Conservation (phyloP, 1,284 basidiomycete genomes). For the Leccinum pallidistipes region DNA sequence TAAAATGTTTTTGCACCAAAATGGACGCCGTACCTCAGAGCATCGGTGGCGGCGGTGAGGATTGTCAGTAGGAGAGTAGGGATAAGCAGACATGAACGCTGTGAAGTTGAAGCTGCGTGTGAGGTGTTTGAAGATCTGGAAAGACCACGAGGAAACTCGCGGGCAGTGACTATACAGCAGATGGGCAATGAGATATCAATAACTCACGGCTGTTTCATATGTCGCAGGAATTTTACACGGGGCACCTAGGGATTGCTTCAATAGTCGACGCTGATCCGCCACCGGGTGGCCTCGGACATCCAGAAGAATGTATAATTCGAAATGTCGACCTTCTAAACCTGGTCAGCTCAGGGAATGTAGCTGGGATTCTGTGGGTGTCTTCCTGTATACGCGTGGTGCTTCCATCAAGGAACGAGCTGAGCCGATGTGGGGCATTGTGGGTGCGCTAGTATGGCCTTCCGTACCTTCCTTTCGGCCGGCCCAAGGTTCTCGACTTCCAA, state of each 20-base stretch:
- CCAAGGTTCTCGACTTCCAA: background rate
- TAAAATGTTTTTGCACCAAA: background rate
- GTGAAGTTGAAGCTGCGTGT: conserved; percentile 9
- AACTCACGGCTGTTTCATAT: conserved; percentile 4
- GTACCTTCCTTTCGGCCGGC: background rate
- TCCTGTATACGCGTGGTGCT: background rate
- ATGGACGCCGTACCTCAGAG: conserved; percentile 6
- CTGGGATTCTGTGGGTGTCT: background rate
- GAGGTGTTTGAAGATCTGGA: conserved; percentile 10
- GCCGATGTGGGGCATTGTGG: background rate
- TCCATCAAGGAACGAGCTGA: background rate
- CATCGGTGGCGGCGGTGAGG: background rate
- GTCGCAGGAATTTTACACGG: background rate
- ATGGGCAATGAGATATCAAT: conserved; percentile 3
- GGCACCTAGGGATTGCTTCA: background rate
- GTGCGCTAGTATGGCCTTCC: background rate
- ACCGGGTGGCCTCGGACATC: background rate
- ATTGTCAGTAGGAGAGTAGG: background rate
- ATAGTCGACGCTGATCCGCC: conserved; percentile 2
- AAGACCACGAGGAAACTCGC: conserved; percentile 1
- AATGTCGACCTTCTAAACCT: background rate
- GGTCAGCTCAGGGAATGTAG: background rate
- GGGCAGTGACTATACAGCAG: conserved; percentile 7
- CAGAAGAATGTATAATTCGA: background rate
- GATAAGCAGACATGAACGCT: conserved; percentile 8